Percentiles rank a stretch among this genome's conserved stretches.
Conservation (phyloP, 169 alveolate species). For the Plasmodium adleri region DNA sequence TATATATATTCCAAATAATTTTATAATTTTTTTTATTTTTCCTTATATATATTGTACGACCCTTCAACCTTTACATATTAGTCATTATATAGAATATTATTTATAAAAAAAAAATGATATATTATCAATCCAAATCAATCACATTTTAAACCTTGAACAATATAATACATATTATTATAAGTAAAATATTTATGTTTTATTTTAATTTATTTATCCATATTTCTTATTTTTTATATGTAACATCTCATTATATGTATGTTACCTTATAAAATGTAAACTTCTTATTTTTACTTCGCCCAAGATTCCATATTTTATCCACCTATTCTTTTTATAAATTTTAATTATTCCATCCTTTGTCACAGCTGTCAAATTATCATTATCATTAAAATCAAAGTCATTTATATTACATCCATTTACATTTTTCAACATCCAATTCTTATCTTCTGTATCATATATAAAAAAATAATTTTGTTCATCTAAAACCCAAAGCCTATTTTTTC, state of each 20-base stretch:
- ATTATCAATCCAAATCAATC: no score
- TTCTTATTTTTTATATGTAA: background rate
- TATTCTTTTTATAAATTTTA: constrained; percentile 30
- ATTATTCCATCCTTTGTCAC: constrained; percentile 55
- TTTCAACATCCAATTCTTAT: constrained; percentile 64
- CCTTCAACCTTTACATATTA: no score
- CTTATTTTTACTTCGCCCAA: constrained; percentile 48
- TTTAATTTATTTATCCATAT: background rate
- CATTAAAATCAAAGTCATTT: constrained; percentile 66
- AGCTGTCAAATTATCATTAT: constrained; percentile 33
- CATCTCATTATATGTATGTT: constrained; percentile 4
- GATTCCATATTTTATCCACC: constrained; percentile 70
- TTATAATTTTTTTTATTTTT: no score
- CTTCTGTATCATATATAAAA: constrained; percentile 19
- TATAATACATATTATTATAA: no score
- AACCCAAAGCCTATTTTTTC: constrained; percentile 54
- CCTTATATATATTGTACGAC: no score
- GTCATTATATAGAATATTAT: no score
- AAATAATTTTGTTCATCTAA: constrained; percentile 59
- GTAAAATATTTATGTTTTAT: background rate
- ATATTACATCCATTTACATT: constrained; percentile 47
- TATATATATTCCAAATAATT: no score
- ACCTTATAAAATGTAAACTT: constrained; percentile 45
- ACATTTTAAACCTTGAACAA: no score
- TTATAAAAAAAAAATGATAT: no score